phyloP scores from a whole-genome alignment of 805 yeast genomes.

The Starmera amethionina region DNA sequence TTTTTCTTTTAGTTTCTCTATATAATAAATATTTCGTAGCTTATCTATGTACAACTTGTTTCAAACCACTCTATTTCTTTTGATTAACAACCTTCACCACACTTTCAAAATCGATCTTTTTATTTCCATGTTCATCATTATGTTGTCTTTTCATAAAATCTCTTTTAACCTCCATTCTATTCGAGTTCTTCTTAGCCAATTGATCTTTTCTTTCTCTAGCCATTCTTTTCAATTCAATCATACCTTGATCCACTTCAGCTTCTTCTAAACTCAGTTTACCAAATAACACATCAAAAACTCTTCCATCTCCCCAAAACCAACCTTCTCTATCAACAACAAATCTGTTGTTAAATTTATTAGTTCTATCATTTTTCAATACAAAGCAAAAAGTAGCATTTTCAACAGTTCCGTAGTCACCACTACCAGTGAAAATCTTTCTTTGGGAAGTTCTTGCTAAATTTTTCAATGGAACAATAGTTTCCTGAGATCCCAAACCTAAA shows the following conservation, averaged over 20 bases:
- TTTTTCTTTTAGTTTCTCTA: too few relatives aligned
- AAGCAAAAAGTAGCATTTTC: constrained; percentile 69
- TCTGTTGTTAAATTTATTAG: neutral
- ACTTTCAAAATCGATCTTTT: too few relatives aligned
- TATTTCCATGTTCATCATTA: too few relatives aligned
- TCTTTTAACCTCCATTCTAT: neutral
- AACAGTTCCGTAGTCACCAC: constrained; percentile 78
- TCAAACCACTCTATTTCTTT: too few relatives aligned
- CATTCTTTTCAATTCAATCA: constrained; percentile 28
- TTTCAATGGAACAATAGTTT: constrained; percentile 53
- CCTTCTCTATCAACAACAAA: constrained; percentile 68
- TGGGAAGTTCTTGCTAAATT: constrained; percentile 45
- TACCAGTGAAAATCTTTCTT: constrained; percentile 75
- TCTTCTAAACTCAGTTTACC: constrained; percentile 71
- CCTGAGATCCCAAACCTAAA: constrained; percentile 30
- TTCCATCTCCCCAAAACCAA: constrained; percentile 89
- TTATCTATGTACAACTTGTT: too few relatives aligned
- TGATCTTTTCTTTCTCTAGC: constrained; percentile 3
- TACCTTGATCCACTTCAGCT: constrained; percentile 55
- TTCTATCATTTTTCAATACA: constrained; percentile 42
- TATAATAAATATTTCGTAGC: too few relatives aligned
- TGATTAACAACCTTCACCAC: too few relatives aligned
- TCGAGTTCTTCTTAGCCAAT: neutral
- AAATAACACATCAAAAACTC: constrained; percentile 72
- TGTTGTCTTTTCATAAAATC: neutral